These are phyloP conservation scores for Citrus unshiu DNA, from an alignment of 345 rosid species.

Conservation along the genomic window DNA sequence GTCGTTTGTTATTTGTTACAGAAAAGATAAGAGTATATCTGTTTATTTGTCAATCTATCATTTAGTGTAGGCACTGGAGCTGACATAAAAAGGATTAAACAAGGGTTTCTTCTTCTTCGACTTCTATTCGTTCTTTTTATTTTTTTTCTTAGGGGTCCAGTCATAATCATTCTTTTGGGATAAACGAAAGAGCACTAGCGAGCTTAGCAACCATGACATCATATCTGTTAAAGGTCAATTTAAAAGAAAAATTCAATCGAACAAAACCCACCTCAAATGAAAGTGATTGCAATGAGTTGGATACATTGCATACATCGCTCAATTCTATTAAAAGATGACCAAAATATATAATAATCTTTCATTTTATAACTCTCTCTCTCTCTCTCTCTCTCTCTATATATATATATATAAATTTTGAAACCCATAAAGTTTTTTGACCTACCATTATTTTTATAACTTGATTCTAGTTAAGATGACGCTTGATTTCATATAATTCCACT, in stretches of 20 bases:
- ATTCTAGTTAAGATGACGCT: background rate
- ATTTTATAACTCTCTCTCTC: no score
- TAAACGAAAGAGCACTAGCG: constrained; percentile 3
- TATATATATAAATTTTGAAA: no score
- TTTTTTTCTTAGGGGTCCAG: background rate
- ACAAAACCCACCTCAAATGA: background rate
- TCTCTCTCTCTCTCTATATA: no score
- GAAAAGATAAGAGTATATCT: no score
- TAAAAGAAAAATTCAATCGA: background rate
- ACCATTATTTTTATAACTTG: background rate
- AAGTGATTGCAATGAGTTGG: constrained; percentile 1
- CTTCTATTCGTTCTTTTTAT: background rate
- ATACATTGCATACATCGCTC: constrained; percentile 15
- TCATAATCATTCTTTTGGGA: background rate
- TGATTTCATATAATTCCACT: background rate
- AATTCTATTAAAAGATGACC: background rate
- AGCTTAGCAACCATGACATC: background rate
- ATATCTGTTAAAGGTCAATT: background rate
- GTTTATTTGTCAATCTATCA: no score
- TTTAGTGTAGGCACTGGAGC: background rate
- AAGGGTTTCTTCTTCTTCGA: background rate
- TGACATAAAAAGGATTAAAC: background rate
- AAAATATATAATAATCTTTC: no score
- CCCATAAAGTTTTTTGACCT: background rate
- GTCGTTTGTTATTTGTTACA: no score